These are phyloP conservation scores for Pseudocercospora crystallina DNA, from an alignment of 2,329 filamentous ascomycete genomes.

Conservation along the genomic window DNA sequence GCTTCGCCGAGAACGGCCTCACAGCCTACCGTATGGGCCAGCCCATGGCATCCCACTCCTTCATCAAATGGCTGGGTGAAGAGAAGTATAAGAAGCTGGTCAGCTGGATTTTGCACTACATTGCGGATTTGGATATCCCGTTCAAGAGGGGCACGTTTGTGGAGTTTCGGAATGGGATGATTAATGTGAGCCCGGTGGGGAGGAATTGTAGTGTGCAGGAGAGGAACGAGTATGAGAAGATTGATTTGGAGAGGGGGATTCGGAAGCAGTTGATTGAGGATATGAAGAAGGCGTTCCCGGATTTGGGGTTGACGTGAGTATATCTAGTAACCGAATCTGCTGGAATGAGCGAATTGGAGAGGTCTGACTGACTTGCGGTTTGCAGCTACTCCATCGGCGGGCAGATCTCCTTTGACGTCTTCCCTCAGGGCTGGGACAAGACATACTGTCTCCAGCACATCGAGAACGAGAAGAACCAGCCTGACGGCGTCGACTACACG, in stretches of 20 bases:
- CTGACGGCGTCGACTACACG: conserved; percentile 73
- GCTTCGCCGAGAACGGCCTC: conserved; percentile 95
- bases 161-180: conserved; percentile 89
- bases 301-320: conserved; percentile 79
- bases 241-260: conserved; percentile 75
- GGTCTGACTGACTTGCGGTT: background rate
- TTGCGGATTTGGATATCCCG: conserved; percentile 80
- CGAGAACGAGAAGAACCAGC: conserved; percentile 68
- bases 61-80: conserved; percentile 92
- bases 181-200: conserved; percentile 80
- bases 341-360: background rate
- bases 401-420: conserved; percentile 97
- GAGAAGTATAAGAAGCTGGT: conserved; percentile 76
- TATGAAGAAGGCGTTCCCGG: conserved; percentile 76
- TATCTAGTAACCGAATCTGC: too few relatives aligned
- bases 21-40: conserved; percentile 83
- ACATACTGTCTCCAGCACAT: conserved; percentile 91
- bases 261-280: conserved; percentile 72
- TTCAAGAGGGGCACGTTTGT: conserved; percentile 82
- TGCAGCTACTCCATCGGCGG: conserved; percentile 86
- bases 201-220: conserved; percentile 81
- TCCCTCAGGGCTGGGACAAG: conserved; percentile 97
- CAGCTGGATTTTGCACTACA: conserved; percentile 74
- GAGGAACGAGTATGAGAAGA: conserved; percentile 77
- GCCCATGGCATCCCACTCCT: conserved; percentile 73